A percentile compares a stretch with the other conserved stretches of the same genome.
phyloP scores from a whole-genome alignment of 2,329 filamentous ascomycete genomes.

The Apiospora pterosperma region DNA sequence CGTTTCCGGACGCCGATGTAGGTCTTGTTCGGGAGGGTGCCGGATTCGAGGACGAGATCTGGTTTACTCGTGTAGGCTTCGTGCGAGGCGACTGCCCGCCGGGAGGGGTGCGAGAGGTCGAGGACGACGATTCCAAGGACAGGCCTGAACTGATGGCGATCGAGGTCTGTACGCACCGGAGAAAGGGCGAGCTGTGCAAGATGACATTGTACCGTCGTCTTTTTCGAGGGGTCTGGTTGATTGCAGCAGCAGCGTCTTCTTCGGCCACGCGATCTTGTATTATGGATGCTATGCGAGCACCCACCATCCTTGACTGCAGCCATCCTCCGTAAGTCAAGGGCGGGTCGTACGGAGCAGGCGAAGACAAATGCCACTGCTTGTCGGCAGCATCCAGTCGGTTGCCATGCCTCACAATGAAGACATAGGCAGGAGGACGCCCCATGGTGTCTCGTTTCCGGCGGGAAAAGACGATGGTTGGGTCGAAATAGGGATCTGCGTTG shows the following conservation, averaged over 20 bases:
- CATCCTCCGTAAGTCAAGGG: conserved; percentile 94
- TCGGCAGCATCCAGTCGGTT: conserved; percentile 92
- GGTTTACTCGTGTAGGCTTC: conserved; percentile 15
- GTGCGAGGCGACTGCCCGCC: conserved; percentile 23
- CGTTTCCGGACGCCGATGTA: conserved; percentile 14
- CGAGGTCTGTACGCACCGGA: conserved; percentile 89
- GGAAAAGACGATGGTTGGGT: background rate
- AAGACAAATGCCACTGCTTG: conserved; percentile 90
- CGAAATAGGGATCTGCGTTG: background rate
- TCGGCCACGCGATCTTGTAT: conserved; percentile 50
- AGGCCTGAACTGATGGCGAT: conserved; percentile 85
- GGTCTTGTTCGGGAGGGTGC: conserved; percentile 15
- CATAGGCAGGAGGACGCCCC: conserved; percentile 46
- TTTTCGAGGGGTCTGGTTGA: conserved; percentile 35
- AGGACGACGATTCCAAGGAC: conserved; percentile 52
- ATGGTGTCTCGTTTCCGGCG: conserved; percentile 22
- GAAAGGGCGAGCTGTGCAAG: conserved; percentile 89
- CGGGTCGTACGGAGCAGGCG: conserved; percentile 91
- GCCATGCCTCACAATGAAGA: conserved; percentile 69
- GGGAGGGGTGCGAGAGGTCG: conserved; percentile 20
- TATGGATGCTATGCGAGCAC: conserved; percentile 77
- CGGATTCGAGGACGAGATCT: conserved; percentile 16
- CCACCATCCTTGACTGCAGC: conserved; percentile 79
- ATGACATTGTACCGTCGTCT: conserved; percentile 71
- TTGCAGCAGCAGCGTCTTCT: conserved; percentile 19